phyloP scores from a whole-genome alignment of 768 basidiomycete genomes.

The Polyporus arcularius region DNA sequence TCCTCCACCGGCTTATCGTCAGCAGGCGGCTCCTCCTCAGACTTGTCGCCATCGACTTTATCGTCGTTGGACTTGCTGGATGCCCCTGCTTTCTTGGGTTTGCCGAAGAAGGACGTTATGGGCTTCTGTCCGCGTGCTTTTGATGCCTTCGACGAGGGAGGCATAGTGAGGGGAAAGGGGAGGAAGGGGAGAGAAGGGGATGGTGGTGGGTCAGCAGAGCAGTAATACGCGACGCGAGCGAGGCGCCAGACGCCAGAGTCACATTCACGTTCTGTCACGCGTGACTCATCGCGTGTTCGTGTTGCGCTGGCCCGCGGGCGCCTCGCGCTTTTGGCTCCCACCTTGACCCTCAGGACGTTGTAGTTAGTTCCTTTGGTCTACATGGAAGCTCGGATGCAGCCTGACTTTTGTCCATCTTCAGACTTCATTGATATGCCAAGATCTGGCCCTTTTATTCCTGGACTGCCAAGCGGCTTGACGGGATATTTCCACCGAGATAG shows the following conservation, averaged over 20 bases:
- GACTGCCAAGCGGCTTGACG: not conserved
- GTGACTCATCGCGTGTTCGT: slow-evolving; percentile 10
- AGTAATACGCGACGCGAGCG: slow-evolving; percentile 15
- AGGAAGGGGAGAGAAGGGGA: slow-evolving; percentile 4
- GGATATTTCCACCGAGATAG: slow-evolving; percentile 24
- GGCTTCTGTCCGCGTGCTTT: slow-evolving; percentile 48
- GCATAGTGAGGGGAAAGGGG: slow-evolving; percentile 12
- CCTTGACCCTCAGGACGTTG: not conserved
- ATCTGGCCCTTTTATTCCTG: not conserved
- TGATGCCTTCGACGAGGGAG: slow-evolving; percentile 28
- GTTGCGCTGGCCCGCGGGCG: not conserved
- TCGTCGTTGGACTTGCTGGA: slow-evolving; percentile 1
- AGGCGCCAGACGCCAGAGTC: slow-evolving; percentile 13
- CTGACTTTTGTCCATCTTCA: not conserved
- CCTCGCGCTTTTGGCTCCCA: not conserved
- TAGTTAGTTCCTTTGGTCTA: not conserved
- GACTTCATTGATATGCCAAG: not conserved
- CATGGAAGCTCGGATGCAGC: too few species aligned
- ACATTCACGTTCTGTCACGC: slow-evolving; percentile 25
- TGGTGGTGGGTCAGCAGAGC: slow-evolving; percentile 1
- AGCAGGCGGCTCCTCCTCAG: not conserved
- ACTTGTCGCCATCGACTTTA: too few species aligned
- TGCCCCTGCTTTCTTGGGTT: slow-evolving; percentile 18
- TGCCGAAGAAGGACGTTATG: slow-evolving; percentile 57
- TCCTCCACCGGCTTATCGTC: slow-evolving; percentile 25